Evolutionary conservation across 2,329 filamentous ascomycete genomes (phyloP).

Genomic region (Magnaporthales sp.): DNA sequence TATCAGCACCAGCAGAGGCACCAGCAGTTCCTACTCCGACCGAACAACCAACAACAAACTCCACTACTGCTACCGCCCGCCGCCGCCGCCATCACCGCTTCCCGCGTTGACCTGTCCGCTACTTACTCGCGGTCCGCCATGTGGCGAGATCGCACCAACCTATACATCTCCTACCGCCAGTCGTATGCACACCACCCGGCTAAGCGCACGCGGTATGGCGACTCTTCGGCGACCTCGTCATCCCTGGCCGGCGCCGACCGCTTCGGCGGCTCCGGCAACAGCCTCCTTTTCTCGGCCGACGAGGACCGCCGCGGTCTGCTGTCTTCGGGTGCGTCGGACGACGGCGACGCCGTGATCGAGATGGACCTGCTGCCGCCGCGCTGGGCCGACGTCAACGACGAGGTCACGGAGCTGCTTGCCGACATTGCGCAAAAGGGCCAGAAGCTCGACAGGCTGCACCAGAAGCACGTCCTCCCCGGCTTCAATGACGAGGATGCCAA

Average conservation of each 20-base stretch:
- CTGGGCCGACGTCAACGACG: slow-evolving; percentile 92
- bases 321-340: slow-evolving; percentile 66
- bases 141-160: slow-evolving; percentile 99
- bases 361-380: slow-evolving; percentile 94
- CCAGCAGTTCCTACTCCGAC: neutral
- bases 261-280: slow-evolving; percentile 34
- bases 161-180: slow-evolving; percentile 99
- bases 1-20: neutral
- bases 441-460: slow-evolving; percentile 83
- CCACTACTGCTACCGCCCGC: neutral
- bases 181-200: slow-evolving; percentile 93
- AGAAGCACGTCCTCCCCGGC: slow-evolving; percentile 92
- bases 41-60: neutral
- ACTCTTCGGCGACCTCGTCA: slow-evolving; percentile 45
- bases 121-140: slow-evolving; percentile 52
- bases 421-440: slow-evolving; percentile 77
- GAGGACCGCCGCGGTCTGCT: slow-evolving; percentile 71
- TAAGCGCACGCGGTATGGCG: slow-evolving; percentile 66
- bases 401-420: slow-evolving; percentile 75
- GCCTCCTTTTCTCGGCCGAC: slow-evolving; percentile 37
- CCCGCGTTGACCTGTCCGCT: slow-evolving; percentile 2
- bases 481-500: slow-evolving; percentile 95
- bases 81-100: neutral
- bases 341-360: slow-evolving; percentile 92
- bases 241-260: slow-evolving; percentile 40